A percentile compares a stretch with the other conserved stretches of the same genome.
Evolutionary conservation across 352 stramenopile species (phyloP).

Genomic region (Pythium sp.): DNA sequence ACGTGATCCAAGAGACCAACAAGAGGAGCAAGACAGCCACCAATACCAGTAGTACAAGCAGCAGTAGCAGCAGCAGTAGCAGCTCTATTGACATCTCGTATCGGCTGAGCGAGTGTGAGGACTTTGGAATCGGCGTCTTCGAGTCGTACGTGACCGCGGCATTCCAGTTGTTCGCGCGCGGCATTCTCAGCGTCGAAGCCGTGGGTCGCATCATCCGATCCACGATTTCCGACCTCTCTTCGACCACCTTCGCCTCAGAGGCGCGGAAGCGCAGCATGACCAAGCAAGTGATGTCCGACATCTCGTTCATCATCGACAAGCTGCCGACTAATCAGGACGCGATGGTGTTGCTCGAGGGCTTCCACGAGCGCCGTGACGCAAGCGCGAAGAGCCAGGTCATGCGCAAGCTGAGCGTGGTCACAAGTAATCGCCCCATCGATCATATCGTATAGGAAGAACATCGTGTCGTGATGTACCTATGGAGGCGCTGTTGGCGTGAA

Average conservation of each 20-base stretch:
- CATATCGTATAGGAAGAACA: background rate
- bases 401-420: background rate
- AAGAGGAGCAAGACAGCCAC: background rate
- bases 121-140: slow-evolving; percentile 7
- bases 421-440: background rate
- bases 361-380: slow-evolving; percentile 3
- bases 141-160: slow-evolving; percentile 20
- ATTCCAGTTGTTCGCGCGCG: slow-evolving; percentile 8
- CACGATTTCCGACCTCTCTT: slow-evolving; percentile 10
- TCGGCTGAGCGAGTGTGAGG: slow-evolving; percentile 9
- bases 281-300: slow-evolving; percentile 17
- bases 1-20: slow-evolving; percentile 6
- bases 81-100: background rate
- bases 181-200: slow-evolving; percentile 10
- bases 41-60: background rate
- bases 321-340: slow-evolving; percentile 11
- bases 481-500: background rate
- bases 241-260: slow-evolving; percentile 13
- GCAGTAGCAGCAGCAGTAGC: background rate
- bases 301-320: slow-evolving; percentile 16
- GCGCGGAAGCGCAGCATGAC: slow-evolving; percentile 17
- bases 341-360: slow-evolving; percentile 16
- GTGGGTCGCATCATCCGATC: slow-evolving; percentile 16
- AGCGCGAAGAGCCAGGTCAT: background rate
- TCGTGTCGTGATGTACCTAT: background rate